phyloP scores from a whole-genome alignment of 495 filamentous ascomycete genomes.

The Penicillium robsamsonii region DNA sequence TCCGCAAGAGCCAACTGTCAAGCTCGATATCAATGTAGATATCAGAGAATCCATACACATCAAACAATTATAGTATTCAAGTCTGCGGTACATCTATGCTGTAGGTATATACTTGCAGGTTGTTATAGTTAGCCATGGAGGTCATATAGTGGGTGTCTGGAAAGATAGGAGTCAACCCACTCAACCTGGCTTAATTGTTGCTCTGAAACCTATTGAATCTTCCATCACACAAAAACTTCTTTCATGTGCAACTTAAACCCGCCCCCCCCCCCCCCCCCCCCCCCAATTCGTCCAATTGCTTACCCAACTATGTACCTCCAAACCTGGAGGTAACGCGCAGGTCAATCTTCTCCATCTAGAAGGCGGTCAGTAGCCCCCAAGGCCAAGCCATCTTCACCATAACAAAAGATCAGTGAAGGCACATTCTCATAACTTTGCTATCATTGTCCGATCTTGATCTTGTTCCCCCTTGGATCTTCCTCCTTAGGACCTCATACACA shows the following conservation, averaged over 20 bases:
- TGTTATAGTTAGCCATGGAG: too few relatives aligned
- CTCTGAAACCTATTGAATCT: not conserved
- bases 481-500: not conserved
- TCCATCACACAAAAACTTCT: not conserved
- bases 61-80: too few relatives aligned
- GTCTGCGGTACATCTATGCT: too few relatives aligned
- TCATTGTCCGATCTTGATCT: slow-evolving; percentile 20
- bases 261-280: too few relatives aligned
- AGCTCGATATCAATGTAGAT: too few relatives aligned
- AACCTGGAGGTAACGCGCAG: not conserved
- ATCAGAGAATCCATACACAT: too few relatives aligned
- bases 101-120: too few relatives aligned
- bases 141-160: too few relatives aligned
- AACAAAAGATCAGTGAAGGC: slow-evolving; percentile 28
- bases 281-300: not conserved
- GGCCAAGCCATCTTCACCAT: slow-evolving; percentile 25
- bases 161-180: too few relatives aligned
- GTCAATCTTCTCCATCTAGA: slow-evolving; percentile 11
- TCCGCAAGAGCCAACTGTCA: too few relatives aligned
- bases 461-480: slow-evolving; percentile 5
- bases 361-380: slow-evolving; percentile 23
- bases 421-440: slow-evolving; percentile 13
- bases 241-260: not conserved
- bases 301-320: not conserved
- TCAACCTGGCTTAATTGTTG: too few relatives aligned